phyloP scores from a whole-genome alignment of 129 eudicot genomes.

The Smallanthus sonchifolius region DNA sequence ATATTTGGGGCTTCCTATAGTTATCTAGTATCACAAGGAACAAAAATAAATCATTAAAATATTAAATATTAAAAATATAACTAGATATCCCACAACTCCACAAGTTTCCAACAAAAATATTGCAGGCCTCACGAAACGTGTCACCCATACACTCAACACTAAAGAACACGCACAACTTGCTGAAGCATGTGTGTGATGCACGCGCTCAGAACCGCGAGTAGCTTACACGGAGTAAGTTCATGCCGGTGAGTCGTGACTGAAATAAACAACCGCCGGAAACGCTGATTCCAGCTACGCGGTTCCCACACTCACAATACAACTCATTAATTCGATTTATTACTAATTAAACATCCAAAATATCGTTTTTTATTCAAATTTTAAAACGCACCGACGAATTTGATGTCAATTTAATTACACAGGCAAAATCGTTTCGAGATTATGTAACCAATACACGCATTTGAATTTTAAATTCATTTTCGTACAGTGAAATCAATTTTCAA shows the following conservation, averaged over 20 bases:
- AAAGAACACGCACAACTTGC: conserved; percentile 15
- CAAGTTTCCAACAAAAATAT: conserved; percentile 12
- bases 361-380: not conserved
- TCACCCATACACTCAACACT: conserved; percentile 19
- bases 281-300: conserved; percentile 34
- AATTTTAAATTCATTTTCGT: not conserved
- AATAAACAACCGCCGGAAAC: conserved; percentile 15
- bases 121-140: conserved; percentile 27
- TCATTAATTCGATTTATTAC: conserved; percentile 7
- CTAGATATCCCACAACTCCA: conserved; percentile 5
- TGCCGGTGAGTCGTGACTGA: conserved; percentile 13
- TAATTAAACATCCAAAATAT: conserved; percentile 10
- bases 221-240: conserved; percentile 12
- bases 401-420: not conserved
- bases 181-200: not conserved
- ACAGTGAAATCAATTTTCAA: not conserved
- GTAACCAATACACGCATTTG: not conserved
- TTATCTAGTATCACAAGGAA: not conserved
- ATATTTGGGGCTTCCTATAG: not conserved
- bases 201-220: conserved; percentile 27
- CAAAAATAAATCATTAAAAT: not conserved
- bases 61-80: not conserved
- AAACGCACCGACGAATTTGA: not conserved
- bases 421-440: conserved; percentile 5
- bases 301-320: conserved; percentile 26